Evolutionary conservation across 179 eudicot species (phyloP), one percentile per base, ranked within the genome.

Genomic region (Silene coronaria): DNA sequence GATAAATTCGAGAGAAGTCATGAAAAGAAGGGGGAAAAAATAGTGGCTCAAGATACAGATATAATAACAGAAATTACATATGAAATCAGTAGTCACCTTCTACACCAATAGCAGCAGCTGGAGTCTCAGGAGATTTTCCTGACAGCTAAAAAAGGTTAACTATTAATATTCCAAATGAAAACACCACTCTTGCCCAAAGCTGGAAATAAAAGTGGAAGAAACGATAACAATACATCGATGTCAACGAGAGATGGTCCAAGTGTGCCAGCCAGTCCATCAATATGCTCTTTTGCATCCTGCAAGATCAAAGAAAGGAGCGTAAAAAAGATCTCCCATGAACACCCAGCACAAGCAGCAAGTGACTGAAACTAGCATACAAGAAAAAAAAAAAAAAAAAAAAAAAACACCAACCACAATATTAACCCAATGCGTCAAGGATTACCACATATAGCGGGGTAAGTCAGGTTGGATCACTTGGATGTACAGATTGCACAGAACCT

Each of bases 201-300:
- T 55, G 32, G 27, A 65, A 66, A 36, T 67, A 73, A 27, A 81
- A 57, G 14, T 36, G 22, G 51, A 9, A 70, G 72, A 75, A 72
- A 75, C 46, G 63, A 59, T 77, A 45, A 82, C 69, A 90, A 81
- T 95, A 96, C 99, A 85, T 92, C 85, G 67, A 96, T 89, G 76
- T 85, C 97, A 59, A 92, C 81, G 81, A 96, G 82, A 30, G 99
- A 87, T 32, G 90, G 75, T 75, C 97, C 99, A 75, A 96, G 88
- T 84, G 93, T 90, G 86, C 88, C 95, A 76, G 93, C 97, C 80
- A 96, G 75, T 16, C 97, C 99, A 82, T 85, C 87, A 82, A 96
- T 91, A 84, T 91, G 97, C 82, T 93, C 99, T 87, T 96, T 96
- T 70, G 97, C 99, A 75, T 96, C 99, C 97, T 96, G 85, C 72